Evolutionary conservation across 257 asterid genomes (phyloP).

Genomic region (Nicotiana attenuata): DNA sequence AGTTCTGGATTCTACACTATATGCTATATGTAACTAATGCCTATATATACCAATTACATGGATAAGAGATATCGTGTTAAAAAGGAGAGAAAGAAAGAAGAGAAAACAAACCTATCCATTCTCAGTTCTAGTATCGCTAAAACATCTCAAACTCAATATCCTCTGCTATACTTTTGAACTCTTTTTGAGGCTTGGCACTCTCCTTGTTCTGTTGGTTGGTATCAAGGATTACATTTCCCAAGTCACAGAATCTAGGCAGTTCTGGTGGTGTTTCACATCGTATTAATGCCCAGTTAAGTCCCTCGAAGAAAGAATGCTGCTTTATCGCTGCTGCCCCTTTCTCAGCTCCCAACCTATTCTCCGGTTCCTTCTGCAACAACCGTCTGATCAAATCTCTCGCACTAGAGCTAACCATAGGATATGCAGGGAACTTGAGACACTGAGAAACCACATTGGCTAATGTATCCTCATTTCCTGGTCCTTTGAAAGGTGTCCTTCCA

Average conservation of each 20-base stretch:
- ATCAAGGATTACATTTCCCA: constrained; percentile 22
- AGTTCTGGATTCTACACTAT: constrained; percentile 1
- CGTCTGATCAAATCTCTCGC: constrained; percentile 63
- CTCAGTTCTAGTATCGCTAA: constrained; percentile 16
- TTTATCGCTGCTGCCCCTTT: constrained; percentile 83
- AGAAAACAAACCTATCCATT: not conserved
- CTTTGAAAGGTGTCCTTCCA: constrained; percentile 77
- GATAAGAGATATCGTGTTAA: not conserved
- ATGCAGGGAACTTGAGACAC: constrained; percentile 59
- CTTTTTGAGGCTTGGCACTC: constrained; percentile 22
- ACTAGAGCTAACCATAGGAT: constrained; percentile 46
- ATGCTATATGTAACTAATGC: not conserved
- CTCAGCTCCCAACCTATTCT: constrained; percentile 54
- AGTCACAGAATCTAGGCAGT: constrained; percentile 48
- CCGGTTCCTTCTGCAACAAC: constrained; percentile 66
- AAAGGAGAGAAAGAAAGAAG: not conserved
- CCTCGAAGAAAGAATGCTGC: constrained; percentile 72
- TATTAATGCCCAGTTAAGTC: constrained; percentile 75
- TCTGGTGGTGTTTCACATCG: constrained; percentile 74
- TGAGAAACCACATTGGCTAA: constrained; percentile 59
- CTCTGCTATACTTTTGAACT: constrained; percentile 24
- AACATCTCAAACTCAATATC: constrained; percentile 38
- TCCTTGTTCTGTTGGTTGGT: constrained; percentile 22
- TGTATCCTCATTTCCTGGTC: constrained; percentile 61
- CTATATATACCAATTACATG: not conserved